Conservation (phyloP, 345 rosid species). For the Geranium brycei region DNA sequence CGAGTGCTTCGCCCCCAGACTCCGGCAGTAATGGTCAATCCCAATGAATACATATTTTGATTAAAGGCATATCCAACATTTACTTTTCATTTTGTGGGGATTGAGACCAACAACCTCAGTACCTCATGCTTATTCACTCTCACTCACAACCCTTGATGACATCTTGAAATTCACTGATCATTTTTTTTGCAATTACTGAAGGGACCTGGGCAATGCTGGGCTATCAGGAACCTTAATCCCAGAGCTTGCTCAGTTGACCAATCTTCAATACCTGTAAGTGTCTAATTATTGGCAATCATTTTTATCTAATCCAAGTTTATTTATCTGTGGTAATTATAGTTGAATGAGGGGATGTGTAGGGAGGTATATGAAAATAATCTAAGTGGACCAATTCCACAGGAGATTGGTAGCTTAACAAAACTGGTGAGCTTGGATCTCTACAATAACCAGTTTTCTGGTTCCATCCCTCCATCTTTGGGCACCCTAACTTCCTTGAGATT, state of each 20-base stretch:
- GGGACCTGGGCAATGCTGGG: constrained; percentile 33
- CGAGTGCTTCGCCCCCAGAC: too few relatives aligned
- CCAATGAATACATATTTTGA: too few relatives aligned
- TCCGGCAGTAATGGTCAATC: too few relatives aligned
- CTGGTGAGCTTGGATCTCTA: constrained; percentile 29
- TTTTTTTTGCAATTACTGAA: constrained; percentile 5
- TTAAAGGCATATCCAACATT: too few relatives aligned
- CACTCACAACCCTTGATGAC: too few relatives aligned
- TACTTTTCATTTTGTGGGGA: too few relatives aligned
- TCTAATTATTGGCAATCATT: too few relatives aligned
- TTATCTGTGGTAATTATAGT: background rate
- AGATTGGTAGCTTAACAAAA: constrained; percentile 22
- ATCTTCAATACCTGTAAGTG: constrained; percentile 43
- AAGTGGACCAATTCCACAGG: constrained; percentile 24
- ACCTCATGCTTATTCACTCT: too few relatives aligned
- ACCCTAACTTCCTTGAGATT: constrained; percentile 20
- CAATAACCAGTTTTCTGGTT: constrained; percentile 22
- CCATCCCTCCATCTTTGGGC: constrained; percentile 30
- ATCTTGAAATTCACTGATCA: too few relatives aligned
- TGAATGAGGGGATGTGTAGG: constrained; percentile 15
- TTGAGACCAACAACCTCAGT: too few relatives aligned
- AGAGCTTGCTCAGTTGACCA: constrained; percentile 25
- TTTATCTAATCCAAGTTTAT: too few relatives aligned
- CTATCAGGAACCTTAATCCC: constrained; percentile 32
- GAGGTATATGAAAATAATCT: constrained; percentile 13